Percentiles rank a stretch among this genome's conserved stretches.
Evolutionary conservation across 352 stramenopile species (phyloP).

Genomic region (Globisporangium paroecandrum): DNA sequence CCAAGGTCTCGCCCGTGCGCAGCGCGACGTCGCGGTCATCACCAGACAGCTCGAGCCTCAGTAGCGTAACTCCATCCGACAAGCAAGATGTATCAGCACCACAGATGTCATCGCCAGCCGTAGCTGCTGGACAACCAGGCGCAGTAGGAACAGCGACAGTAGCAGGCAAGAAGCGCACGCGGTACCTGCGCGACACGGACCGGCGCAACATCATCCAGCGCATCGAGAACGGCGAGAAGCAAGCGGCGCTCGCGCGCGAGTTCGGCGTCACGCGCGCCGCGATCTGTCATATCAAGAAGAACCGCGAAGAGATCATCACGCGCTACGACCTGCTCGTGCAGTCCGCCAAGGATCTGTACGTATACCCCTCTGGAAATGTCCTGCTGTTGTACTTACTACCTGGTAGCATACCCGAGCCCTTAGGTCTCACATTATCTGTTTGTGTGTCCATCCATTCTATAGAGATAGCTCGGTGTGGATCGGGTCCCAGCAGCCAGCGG

Average conservation of each 20-base stretch:
- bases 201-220: constrained; percentile 64
- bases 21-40: not conserved
- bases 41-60: not conserved
- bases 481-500: not conserved
- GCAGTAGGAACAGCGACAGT: not conserved
- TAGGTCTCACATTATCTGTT: constrained; percentile 18
- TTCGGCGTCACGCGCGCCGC: constrained; percentile 67
- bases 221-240: constrained; percentile 65
- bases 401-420: not conserved
- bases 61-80: not conserved
- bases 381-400: not conserved
- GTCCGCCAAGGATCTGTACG: constrained; percentile 52
- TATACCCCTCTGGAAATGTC: not conserved
- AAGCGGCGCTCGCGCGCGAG: constrained; percentile 52
- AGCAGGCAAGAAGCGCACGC: constrained; percentile 32
- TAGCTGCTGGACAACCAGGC: not conserved
- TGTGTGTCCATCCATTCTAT: not conserved
- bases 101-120: not conserved
- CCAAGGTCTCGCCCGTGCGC: constrained; percentile 3
- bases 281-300: constrained; percentile 82
- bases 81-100: not conserved
- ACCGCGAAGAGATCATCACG: constrained; percentile 65
- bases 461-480: constrained; percentile 28
- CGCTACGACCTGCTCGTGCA: constrained; percentile 58
- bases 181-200: constrained; percentile 57